Base-by-base conservation (phyloP, 1,139 yeast species). In the Arxiozyma telluris region DNA sequence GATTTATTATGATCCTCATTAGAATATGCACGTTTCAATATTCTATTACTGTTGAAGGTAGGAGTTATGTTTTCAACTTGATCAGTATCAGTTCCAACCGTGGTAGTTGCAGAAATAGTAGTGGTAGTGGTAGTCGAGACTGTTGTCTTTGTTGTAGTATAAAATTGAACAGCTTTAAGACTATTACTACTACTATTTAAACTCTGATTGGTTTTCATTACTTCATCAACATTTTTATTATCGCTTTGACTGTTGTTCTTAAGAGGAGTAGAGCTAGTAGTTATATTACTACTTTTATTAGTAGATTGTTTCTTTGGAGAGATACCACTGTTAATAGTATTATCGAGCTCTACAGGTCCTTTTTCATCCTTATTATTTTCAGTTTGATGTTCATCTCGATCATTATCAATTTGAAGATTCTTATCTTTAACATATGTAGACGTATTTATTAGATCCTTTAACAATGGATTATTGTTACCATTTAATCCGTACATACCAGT, bases 401-500 rank as follows among this genome's bases (percentile, higher is more conserved):
- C 48, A 18, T 4, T 9, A 30, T 30, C 18, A 17, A 45, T 11
- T 30, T 15, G 12, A 30, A 45, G 22, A 7, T 49, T 51, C 34
- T 52, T 42, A 18, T 43, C 44, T 43, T 58, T 55, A 25, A 57
- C 55, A 46, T 58, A 61, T 15, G 56, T 55, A 5, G 65, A 60
- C 42, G 54, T 58, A 27, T 56, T 57, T 22, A 64, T 54, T 20
- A 64, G 49, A 49, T 60, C 62, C 23, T 58, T 54, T 5, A 63
- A 50, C 20, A 63, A 47, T 4, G 58, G 51, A 38, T 59, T 58
- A 25, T 57, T 56, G 46, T 57, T 60, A 9, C 55, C 60, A 48
- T 51, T 57, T 3, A 52, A 51, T 17, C 67, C 68, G 51, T 62
- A 63, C 22, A 58, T 57, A 4, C 63, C 58, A 30, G 62, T 58